Base-by-base conservation (phyloP, 148 eudicot genomes). In the Simmondsia chinensis region DNA sequence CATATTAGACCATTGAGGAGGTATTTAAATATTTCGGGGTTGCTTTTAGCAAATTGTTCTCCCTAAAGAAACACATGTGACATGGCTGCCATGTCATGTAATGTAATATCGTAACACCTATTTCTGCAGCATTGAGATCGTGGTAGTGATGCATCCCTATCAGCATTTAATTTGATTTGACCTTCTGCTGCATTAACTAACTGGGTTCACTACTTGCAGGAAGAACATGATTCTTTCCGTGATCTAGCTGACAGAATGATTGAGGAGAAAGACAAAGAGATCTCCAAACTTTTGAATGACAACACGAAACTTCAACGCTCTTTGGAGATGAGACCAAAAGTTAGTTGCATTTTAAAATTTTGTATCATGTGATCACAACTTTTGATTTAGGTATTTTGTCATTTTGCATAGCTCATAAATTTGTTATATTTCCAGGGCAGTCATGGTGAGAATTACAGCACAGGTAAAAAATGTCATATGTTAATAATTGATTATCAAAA, bases 231-330 rank as follows among this genome's bases (percentile, higher is more conserved):
- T 60, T 63, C 96, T 7, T 80, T 82, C 55, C 89, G 81, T 37
- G 91, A 93, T 61, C 96, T 93, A 57, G 87, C 99, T 58, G 99
- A 93, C 71, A 77, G 71, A 73, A 77, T 93, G 86, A 62, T 93
- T 14, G 96, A 76, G 76, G 99, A 82, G 56, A 93, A 86, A 69
- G 99, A 93, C 67, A 70, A 41, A 57, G 99, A 93, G 74, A 82
- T 86, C 38, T 71, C 89, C 48, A 77, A 82, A 67, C 94, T 93
- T 48, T 48, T 68, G 50, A 63, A 72, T 57, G 86, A 79, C 32
- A 82, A 68, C 64, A 74, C 77, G 61, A 77, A 74, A 36, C 72
- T 93, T 43, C 83, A 56, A 14, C 87, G 51, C 35, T 61, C 82
- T 45, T 59, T 79, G 15, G 80, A 76, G 16, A 59, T 62, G 19